Conservation (phyloP, 495 filamentous ascomycete genomes). For the Penicillium lividum region DNA sequence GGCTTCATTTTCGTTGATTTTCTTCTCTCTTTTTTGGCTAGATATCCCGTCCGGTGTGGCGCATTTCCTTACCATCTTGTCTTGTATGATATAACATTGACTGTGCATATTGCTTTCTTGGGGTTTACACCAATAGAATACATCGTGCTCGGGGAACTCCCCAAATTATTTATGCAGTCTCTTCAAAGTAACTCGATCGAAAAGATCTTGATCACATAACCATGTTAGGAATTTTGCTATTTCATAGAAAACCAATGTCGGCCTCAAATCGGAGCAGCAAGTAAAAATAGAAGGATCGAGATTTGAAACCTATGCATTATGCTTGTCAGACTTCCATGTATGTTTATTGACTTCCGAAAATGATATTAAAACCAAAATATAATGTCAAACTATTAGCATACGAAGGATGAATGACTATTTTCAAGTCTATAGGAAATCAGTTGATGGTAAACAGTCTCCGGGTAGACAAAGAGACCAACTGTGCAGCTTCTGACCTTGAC, state of each 20-base stretch:
- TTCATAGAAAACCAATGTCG: background rate
- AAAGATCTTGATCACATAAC: no score
- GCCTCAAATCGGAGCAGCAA: background rate
- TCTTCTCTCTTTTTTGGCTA: constrained; percentile 11
- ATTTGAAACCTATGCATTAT: background rate
- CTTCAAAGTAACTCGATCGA: no score
- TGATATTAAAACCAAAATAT: no score
- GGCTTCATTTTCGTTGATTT: constrained; percentile 3
- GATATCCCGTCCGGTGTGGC: constrained; percentile 26
- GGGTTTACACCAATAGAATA: background rate
- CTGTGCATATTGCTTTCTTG: constrained; percentile 13
- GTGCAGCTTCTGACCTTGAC: constrained; percentile 15
- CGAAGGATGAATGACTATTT: background rate
- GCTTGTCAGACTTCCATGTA: background rate
- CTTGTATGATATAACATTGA: constrained; percentile 19
- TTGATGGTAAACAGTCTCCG: constrained; percentile 12
- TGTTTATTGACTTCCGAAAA: background rate
- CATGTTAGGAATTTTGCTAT: no score
- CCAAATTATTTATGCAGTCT: no score
- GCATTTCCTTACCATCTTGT: constrained; percentile 21
- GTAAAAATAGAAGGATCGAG: background rate
- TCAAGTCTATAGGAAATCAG: background rate
- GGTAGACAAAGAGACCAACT: constrained; percentile 12
- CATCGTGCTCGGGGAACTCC: no score
- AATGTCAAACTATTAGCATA: no score